These are phyloP conservation scores for Candida sp. DNA, from an alignment of 1,139 yeast species.

Conservation along the genomic window DNA sequence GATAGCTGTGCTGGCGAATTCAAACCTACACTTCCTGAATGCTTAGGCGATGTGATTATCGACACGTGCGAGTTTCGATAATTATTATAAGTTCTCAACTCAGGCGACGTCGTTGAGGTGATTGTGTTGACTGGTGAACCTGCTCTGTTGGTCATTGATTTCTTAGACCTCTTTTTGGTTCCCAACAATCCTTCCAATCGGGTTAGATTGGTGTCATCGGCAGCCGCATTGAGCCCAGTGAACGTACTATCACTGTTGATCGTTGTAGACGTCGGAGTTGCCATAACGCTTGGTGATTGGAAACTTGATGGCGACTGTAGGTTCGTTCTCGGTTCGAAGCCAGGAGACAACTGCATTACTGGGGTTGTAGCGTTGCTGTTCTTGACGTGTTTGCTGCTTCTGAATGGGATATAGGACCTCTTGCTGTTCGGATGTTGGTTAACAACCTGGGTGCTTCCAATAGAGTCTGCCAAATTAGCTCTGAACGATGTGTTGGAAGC, in stretches of 20 bases:
- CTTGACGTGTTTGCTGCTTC: slow-evolving; percentile 25
- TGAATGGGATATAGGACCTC: slow-evolving; percentile 50
- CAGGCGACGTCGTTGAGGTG: slow-evolving; percentile 6
- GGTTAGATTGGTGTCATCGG: slow-evolving; percentile 13
- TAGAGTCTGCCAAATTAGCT: slow-evolving; percentile 70
- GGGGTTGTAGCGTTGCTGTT: slow-evolving; percentile 16
- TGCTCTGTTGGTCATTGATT: slow-evolving; percentile 10
- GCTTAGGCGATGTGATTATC: slow-evolving; percentile 13
- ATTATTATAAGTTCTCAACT: slow-evolving; percentile 3
- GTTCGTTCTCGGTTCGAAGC: slow-evolving; percentile 18
- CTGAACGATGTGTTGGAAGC: slow-evolving; percentile 80
- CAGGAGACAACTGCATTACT: slow-evolving; percentile 24
- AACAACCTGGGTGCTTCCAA: slow-evolving; percentile 27
- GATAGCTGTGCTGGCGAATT: slow-evolving; percentile 12
- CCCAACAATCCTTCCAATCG: slow-evolving; percentile 35
- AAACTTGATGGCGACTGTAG: slow-evolving; percentile 10
- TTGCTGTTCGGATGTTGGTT: slow-evolving; percentile 23
- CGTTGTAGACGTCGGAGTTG: slow-evolving; percentile 1
- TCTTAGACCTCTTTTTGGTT: slow-evolving; percentile 29
- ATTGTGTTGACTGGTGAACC: slow-evolving; percentile 8
- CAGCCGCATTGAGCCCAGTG: background rate
- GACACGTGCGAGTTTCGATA: slow-evolving; percentile 12
- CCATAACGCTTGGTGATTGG: slow-evolving; percentile 8
- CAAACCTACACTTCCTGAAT: background rate
- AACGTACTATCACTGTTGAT: slow-evolving; percentile 4